Base-by-base conservation (phyloP, 768 basidiomycete species). In the Solioccasus polychromus region DNA sequence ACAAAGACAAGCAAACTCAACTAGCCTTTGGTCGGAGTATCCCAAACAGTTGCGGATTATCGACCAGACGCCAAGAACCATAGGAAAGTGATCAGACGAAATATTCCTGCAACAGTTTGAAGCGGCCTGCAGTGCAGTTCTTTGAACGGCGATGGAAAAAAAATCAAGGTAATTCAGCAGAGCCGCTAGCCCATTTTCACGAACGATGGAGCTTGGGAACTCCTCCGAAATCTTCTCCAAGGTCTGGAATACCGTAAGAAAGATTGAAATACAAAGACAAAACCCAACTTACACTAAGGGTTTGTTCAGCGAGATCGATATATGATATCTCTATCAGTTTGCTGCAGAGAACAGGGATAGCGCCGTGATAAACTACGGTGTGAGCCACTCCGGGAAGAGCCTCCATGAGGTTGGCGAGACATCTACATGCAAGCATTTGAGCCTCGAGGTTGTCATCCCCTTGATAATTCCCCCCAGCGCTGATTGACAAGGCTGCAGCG, bases 201-300 rank as follows among this genome's bases (percentile, higher is more conserved):
- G 85, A 19, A 96, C 93, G 55, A 99, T 96, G 14, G 93, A 83
- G 53, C 88, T 87, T 1, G 96, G 94, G 54, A 93, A 94, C 67
- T 98, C 96, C 63, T 95, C 92, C 3, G 95, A 95, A 28, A 99
- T 94, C 71, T 99, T 99, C 71, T 97, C 92, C 72, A 96, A 74
- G 0, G 95, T 99, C 95, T 97, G 61, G 11, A 29, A 44, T 39
- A 44, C 50, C 39, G 42, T 59, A 51, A 49, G 55, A 39, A 46
- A 24, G 40, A 39, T 38, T 39, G 28, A 37, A 23, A 30, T 0
- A 9, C 39, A 47, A 42, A 37, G 8, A 51, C 28, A 30, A 47
- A 25, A 18, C 11, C 17, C 19, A 41, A 80, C 93, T 73, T 73
- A 97, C 95, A 61, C 91, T 94, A 54, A 99, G 71, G 8, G 95